Conservation (phyloP, 2,329 filamentous ascomycete species). For the Gremmenia infestans region DNA sequence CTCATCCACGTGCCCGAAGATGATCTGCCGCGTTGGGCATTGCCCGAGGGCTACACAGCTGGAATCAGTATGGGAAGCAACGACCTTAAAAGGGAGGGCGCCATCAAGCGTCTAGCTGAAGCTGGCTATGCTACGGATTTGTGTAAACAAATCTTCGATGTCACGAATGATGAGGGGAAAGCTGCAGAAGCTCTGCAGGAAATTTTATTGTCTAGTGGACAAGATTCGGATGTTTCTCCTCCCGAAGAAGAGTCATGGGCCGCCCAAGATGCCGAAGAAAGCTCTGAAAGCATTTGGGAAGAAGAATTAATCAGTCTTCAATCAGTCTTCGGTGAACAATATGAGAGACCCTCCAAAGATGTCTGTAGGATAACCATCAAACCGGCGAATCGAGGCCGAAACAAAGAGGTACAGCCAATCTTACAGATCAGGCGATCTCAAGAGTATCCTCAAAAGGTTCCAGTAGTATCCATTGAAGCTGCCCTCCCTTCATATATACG, state of each 20-base stretch:
- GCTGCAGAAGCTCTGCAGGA: constrained; percentile 78
- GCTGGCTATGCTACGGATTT: constrained; percentile 83
- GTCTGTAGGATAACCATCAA: constrained; percentile 67
- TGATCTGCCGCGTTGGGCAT: constrained; percentile 85
- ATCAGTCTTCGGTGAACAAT: constrained; percentile 78
- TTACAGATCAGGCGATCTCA: constrained; percentile 67
- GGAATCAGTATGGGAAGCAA: constrained; percentile 82
- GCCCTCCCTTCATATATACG: constrained; percentile 88
- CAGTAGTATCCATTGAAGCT: constrained; percentile 64
- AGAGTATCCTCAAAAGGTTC: constrained; percentile 65
- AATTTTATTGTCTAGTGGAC: constrained; percentile 52
- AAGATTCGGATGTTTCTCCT: constrained; percentile 30
- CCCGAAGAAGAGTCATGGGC: constrained; percentile 35
- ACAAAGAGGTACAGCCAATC: constrained; percentile 46
- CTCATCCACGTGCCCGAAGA: constrained; percentile 96
- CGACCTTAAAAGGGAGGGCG: constrained; percentile 74
- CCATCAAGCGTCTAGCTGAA: constrained; percentile 74
- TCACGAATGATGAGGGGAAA: constrained; percentile 63
- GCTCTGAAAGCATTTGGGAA: constrained; percentile 66
- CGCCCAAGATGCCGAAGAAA: constrained; percentile 40
- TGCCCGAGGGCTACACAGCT: constrained; percentile 87
- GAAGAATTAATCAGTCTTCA: constrained; percentile 82
- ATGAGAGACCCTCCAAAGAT: constrained; percentile 52
- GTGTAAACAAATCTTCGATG: constrained; percentile 72
- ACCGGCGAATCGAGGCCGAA: constrained; percentile 46